Conservation (phyloP, 1,139 yeast species). For the Geotrichum reessii region DNA sequence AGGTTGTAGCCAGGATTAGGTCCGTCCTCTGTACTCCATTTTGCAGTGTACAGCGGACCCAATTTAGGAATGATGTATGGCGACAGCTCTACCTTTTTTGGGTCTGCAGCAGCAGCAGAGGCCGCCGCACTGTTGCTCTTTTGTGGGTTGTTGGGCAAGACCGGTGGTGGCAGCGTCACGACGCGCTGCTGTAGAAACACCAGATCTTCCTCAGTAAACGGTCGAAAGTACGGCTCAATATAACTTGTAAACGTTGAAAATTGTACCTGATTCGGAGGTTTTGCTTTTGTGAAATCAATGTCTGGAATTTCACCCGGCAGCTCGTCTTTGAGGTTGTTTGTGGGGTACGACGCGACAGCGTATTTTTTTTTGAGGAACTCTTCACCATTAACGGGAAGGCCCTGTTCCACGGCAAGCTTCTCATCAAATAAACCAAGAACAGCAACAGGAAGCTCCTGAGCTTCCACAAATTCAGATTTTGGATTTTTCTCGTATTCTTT, state of each 20-base stretch:
- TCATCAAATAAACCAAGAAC: conserved; percentile 70
- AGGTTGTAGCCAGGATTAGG: conserved; percentile 38
- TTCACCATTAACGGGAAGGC: conserved; percentile 54
- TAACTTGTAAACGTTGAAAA: conserved; percentile 81
- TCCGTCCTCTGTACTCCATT: conserved; percentile 81
- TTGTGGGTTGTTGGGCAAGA: conserved; percentile 12
- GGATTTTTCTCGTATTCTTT: conserved; percentile 63
- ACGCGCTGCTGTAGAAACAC: conserved; percentile 58
- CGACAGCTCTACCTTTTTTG: conserved; percentile 31
- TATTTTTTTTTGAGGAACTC: conserved; percentile 71
- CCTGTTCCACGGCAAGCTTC: conserved; percentile 43
- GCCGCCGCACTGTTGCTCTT: conserved; percentile 21
- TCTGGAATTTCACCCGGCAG: conserved; percentile 88
- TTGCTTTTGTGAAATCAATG: conserved; percentile 75
- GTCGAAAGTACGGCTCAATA: conserved; percentile 78
- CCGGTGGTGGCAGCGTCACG: conserved; percentile 25
- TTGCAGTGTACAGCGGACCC: conserved; percentile 74
- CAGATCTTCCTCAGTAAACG: conserved; percentile 72
- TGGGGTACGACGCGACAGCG: conserved; percentile 88
- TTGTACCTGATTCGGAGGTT: conserved; percentile 89
- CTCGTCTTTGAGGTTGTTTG: conserved; percentile 62
- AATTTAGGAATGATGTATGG: conserved; percentile 64
- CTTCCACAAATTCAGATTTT: conserved; percentile 67
- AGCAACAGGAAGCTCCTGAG: conserved; percentile 65
- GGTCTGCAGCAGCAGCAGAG: conserved; percentile 22